Conservation (phyloP, 2,329 filamentous ascomycete genomes). For the Pestalotiopsis sp. region DNA sequence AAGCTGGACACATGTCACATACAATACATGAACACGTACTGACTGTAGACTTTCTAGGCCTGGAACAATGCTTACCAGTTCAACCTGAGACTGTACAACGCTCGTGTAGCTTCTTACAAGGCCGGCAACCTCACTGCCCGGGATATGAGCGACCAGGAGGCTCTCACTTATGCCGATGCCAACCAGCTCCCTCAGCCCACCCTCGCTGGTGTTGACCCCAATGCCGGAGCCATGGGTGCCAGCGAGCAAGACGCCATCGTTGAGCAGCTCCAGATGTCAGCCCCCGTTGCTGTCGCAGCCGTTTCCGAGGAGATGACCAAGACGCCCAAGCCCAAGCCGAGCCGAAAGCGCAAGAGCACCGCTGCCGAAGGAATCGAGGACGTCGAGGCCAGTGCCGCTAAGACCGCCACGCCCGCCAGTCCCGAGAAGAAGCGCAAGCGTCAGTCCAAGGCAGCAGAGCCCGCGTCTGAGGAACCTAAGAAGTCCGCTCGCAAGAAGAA, state of each 20-base stretch:
- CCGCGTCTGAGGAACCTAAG: constrained; percentile 59
- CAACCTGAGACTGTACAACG: constrained; percentile 68
- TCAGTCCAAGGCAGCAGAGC: constrained; percentile 56
- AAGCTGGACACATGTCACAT: constrained; percentile 21
- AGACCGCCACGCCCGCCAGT: constrained; percentile 48
- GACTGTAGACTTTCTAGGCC: constrained; percentile 36
- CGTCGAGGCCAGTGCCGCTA: constrained; percentile 39
- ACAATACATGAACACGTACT: not conserved
- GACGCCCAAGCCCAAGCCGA: constrained; percentile 58
- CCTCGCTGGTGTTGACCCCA: constrained; percentile 23
- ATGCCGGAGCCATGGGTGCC: constrained; percentile 40
- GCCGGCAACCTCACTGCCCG: constrained; percentile 59
- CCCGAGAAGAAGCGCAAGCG: constrained; percentile 68
- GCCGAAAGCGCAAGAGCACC: constrained; percentile 60
- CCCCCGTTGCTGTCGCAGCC: constrained; percentile 26
- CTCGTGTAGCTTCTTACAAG: constrained; percentile 67
- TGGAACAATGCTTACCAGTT: constrained; percentile 71
- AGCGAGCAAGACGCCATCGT: constrained; percentile 61
- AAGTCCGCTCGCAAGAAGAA: constrained; percentile 63
- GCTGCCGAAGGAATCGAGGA: constrained; percentile 46
- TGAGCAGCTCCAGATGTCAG: constrained; percentile 57
- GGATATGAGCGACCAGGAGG: constrained; percentile 63
- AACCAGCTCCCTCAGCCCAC: constrained; percentile 57
- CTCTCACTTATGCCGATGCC: constrained; percentile 61
- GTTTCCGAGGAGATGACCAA: constrained; percentile 50